Percentiles rank a stretch among this genome's conserved stretches.
Conservation (phyloP, 345 rosid genomes). For the Fremontodendron californicum region DNA sequence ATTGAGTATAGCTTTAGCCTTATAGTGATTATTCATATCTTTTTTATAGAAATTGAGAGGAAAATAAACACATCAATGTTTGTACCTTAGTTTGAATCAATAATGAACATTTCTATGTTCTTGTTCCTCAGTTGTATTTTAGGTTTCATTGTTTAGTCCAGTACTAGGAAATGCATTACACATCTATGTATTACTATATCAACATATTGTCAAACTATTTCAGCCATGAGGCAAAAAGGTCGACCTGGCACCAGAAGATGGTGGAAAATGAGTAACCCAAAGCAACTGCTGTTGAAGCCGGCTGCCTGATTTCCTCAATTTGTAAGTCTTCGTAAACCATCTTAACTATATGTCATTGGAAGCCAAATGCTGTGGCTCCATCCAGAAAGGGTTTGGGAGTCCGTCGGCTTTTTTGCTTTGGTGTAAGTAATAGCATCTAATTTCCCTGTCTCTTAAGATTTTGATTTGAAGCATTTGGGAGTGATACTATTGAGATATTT, state of each 20-base stretch:
- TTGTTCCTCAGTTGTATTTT: not conserved
- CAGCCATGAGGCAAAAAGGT: not conserved
- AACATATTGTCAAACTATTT: not conserved
- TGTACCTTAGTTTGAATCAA: not conserved
- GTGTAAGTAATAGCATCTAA: not conserved
- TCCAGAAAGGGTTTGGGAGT: not conserved
- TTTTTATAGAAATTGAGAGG: constrained; percentile 16
- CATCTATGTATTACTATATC: not conserved
- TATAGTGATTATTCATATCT: constrained; percentile 14
- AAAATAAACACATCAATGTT: constrained; percentile 24
- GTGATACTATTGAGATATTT: not conserved
- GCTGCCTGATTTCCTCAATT: not conserved
- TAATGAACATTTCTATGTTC: not conserved
- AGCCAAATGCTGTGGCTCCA: not conserved
- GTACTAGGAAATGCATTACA: not conserved
- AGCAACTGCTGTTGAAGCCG: not conserved
- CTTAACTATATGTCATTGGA: not conserved
- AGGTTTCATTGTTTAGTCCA: not conserved
- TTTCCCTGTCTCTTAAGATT: not conserved
- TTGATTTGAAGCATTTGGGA: not conserved
- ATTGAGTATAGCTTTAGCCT: not conserved
- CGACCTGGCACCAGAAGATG: not conserved
- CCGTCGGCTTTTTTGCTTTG: not conserved
- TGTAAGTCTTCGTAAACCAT: not conserved
- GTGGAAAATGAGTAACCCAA: not conserved